Conservation (phyloP, 257 asterid species). For the Catharanthus roseus region DNA sequence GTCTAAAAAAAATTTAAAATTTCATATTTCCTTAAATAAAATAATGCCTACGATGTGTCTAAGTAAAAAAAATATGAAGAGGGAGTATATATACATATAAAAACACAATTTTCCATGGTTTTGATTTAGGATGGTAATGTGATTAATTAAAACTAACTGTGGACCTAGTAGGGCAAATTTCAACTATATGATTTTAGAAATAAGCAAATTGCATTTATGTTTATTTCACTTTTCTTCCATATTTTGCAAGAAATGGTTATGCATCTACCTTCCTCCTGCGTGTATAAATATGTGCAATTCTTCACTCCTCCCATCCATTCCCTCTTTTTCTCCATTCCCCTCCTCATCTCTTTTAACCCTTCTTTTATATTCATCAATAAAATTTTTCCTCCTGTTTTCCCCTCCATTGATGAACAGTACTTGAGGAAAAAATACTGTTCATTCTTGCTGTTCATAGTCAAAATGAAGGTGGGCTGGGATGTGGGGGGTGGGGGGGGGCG, state of each 20-base stretch:
- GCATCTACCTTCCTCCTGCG: neutral
- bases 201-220: conserved; percentile 1
- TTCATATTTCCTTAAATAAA: too few relatives aligned
- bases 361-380: too few relatives aligned
- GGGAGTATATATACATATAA: too few relatives aligned
- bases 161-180: neutral
- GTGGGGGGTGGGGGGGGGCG: too few relatives aligned
- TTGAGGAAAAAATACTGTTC: neutral
- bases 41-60: too few relatives aligned
- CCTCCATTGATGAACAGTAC: neutral
- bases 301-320: neutral
- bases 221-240: neutral
- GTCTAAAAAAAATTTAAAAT: too few relatives aligned
- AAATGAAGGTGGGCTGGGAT: too few relatives aligned
- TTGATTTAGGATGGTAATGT: neutral
- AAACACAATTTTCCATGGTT: too few relatives aligned
- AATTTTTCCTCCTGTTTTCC: too few relatives aligned
- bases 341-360: too few relatives aligned
- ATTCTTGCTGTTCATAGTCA: conserved; percentile 23
- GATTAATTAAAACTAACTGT: neutral
- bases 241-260: neutral
- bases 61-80: too few relatives aligned
- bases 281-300: conserved; percentile 1
- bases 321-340: too few relatives aligned
- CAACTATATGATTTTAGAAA: neutral